phyloP scores from a whole-genome alignment of 306 rosid species.

The Sophora flavescens region DNA sequence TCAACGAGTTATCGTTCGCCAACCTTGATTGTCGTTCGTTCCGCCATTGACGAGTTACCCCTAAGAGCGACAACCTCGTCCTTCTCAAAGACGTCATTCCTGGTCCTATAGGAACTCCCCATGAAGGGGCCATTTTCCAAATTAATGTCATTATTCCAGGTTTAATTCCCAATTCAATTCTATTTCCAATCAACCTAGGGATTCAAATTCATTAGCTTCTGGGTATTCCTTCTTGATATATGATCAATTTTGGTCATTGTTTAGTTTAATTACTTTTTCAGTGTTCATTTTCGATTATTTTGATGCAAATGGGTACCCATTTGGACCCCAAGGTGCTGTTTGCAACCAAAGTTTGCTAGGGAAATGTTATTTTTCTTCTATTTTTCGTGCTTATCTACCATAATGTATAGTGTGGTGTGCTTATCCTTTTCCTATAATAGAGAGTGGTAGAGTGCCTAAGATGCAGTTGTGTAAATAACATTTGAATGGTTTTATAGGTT shows the following conservation, averaged over 20 bases:
- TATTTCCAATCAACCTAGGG: not conserved
- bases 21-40: too few relatives aligned
- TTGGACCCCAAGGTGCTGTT: conserved; percentile 98
- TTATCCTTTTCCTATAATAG: conserved; percentile 6
- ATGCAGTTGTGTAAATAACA: too few relatives aligned
- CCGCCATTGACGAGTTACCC: conserved; percentile 45
- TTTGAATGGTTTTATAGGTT: too few relatives aligned
- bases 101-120: conserved; percentile 87
- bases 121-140: conserved; percentile 88
- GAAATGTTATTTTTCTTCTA: not conserved
- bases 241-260: not conserved
- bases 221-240: conserved; percentile 31
- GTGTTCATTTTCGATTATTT: conserved; percentile 6
- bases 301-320: conserved; percentile 91
- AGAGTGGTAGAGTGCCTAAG: not conserved
- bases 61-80: conserved; percentile 70
- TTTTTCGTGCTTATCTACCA: conserved; percentile 12
- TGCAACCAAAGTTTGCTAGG: conserved; percentile 92
- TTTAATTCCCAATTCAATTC: conserved; percentile 21
- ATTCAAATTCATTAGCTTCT: too few relatives aligned
- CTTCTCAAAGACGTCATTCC: conserved; percentile 80
- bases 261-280: conserved; percentile 4
- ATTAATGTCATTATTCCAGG: conserved; percentile 91
- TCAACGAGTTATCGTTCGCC: too few relatives aligned
- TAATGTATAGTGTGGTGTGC: not conserved